phyloP scores from a whole-genome alignment of 2,329 filamentous ascomycete genomes.

The Alternaria consortialis region DNA sequence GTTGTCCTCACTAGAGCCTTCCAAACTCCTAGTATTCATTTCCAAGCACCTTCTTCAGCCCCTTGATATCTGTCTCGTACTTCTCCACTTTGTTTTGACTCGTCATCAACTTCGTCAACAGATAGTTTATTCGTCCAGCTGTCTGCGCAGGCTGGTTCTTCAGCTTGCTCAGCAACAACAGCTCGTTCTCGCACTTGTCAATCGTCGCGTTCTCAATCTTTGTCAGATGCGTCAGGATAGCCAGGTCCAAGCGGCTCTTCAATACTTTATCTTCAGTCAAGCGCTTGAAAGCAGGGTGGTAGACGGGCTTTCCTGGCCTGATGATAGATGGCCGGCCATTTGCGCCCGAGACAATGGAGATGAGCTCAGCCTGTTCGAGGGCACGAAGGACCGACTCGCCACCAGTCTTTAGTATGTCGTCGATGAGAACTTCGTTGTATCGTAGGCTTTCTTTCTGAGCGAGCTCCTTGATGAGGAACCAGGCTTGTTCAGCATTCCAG shows the following conservation, averaged over 20 bases:
- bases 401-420: slow-evolving; percentile 74
- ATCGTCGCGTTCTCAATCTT: slow-evolving; percentile 78
- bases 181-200: slow-evolving; percentile 80
- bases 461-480: slow-evolving; percentile 84
- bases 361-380: slow-evolving; percentile 85
- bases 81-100: slow-evolving; percentile 77
- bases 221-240: slow-evolving; percentile 72
- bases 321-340: slow-evolving; percentile 82
- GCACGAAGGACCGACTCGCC: slow-evolving; percentile 81
- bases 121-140: slow-evolving; percentile 71
- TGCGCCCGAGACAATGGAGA: slow-evolving; percentile 73
- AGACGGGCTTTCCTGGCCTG: slow-evolving; percentile 84
- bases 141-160: slow-evolving; percentile 76
- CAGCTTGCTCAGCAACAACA: slow-evolving; percentile 74
- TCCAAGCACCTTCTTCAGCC: slow-evolving; percentile 74
- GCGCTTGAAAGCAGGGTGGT: slow-evolving; percentile 80
- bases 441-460: slow-evolving; percentile 73
- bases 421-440: slow-evolving; percentile 86
- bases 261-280: slow-evolving; percentile 77
- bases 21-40: slow-evolving; percentile 53
- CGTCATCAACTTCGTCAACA: slow-evolving; percentile 75
- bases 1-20: not conserved
- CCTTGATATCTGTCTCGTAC: slow-evolving; percentile 76
- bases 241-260: slow-evolving; percentile 72
- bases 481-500: slow-evolving; percentile 88